Conservation (phyloP, 2,329 filamentous ascomycete genomes). For the Claviceps fusiformis region DNA sequence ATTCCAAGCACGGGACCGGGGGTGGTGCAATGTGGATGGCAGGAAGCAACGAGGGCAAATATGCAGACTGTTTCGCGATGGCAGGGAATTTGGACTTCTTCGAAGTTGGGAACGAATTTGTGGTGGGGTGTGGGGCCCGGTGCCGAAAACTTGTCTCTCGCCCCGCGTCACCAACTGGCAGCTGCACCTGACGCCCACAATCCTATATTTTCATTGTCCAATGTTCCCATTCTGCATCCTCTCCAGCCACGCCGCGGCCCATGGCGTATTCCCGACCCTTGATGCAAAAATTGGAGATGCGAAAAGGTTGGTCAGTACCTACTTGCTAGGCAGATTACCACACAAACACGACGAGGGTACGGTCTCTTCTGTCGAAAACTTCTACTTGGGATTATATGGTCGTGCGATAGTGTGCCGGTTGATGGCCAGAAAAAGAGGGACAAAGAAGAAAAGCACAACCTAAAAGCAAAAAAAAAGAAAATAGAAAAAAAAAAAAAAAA, state of each 20-base stretch:
- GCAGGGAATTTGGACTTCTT: slow-evolving; percentile 20
- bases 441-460: not conserved
- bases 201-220: not conserved
- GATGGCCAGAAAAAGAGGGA: not conserved
- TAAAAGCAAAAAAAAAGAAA: not conserved
- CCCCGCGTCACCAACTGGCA: slow-evolving; percentile 11
- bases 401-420: not conserved
- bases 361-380: not conserved
- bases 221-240: not conserved
- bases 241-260: not conserved
- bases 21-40: not conserved
- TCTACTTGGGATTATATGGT: not conserved
- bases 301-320: not conserved
- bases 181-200: slow-evolving; percentile 2
- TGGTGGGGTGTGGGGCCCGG: slow-evolving; percentile 26
- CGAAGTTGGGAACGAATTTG: slow-evolving; percentile 22
- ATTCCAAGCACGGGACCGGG: not conserved
- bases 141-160: slow-evolving; percentile 16
- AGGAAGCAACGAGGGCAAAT: not conserved
- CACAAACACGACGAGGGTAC: not conserved
- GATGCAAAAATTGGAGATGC: not conserved
- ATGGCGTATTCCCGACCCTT: not conserved
- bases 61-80: slow-evolving; percentile 10
- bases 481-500: no score
- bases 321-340: not conserved